Conservation (phyloP, 495 filamentous ascomycete species). For the Podospora australis region DNA sequence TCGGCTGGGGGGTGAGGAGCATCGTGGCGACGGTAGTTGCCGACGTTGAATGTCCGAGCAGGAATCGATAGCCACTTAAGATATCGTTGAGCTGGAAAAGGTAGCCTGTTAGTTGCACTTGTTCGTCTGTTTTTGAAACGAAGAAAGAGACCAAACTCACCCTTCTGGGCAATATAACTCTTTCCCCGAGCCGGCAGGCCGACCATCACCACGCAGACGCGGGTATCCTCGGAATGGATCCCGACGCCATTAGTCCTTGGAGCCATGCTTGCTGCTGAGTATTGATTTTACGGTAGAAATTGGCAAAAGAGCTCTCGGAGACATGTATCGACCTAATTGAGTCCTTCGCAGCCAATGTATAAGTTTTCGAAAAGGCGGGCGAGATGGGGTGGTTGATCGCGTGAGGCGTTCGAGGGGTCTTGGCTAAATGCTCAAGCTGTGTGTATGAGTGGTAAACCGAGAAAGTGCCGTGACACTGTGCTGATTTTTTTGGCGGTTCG, state of each 20-base stretch:
- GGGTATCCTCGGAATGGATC: slow-evolving; percentile 81
- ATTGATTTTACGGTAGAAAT: slow-evolving; percentile 2
- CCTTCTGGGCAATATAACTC: slow-evolving; percentile 94
- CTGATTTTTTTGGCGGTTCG: too few relatives aligned
- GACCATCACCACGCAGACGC: slow-evolving; percentile 98
- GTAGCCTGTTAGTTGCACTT: neutral
- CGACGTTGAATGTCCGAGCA: slow-evolving; percentile 93
- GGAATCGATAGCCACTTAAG: slow-evolving; percentile 91
- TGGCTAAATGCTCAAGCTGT: slow-evolving; percentile 5
- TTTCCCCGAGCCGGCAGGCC: slow-evolving; percentile 92
- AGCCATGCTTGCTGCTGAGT: slow-evolving; percentile 30
- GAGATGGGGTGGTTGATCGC: slow-evolving; percentile 19
- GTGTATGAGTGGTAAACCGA: neutral
- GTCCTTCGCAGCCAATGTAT: neutral
- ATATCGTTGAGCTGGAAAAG: slow-evolving; percentile 83
- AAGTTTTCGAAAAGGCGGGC: neutral
- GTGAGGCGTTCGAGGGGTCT: slow-evolving; percentile 21
- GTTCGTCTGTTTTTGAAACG: neutral
- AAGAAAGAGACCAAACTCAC: slow-evolving; percentile 41
- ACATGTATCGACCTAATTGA: slow-evolving; percentile 28
- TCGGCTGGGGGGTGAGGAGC: slow-evolving; percentile 81
- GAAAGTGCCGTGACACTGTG: too few relatives aligned
- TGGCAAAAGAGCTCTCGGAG: slow-evolving; percentile 14
- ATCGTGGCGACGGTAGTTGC: slow-evolving; percentile 79
- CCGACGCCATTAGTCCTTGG: slow-evolving; percentile 42